phyloP scores from a whole-genome alignment of 805 yeast species.

The Clavispora fructus region DNA sequence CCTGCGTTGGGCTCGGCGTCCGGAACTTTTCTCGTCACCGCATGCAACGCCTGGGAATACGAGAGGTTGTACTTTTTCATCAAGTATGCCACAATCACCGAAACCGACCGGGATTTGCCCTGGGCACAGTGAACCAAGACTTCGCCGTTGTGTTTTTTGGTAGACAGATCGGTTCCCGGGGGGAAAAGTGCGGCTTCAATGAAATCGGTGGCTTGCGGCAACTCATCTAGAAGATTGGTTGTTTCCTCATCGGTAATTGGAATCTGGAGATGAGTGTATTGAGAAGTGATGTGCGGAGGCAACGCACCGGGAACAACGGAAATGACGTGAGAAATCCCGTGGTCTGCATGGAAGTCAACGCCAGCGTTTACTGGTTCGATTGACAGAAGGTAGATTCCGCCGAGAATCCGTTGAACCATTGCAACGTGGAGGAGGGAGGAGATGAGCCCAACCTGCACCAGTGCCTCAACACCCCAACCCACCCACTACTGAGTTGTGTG shows the following conservation, averaged over 20 bases:
- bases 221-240: constrained; percentile 57
- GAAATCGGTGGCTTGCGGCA: constrained; percentile 59
- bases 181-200: constrained; percentile 58
- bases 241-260: constrained; percentile 68
- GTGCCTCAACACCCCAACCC: background rate
- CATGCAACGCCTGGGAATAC: constrained; percentile 62
- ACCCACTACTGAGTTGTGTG: background rate
- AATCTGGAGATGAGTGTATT: constrained; percentile 53
- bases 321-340: constrained; percentile 65
- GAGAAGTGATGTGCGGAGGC: constrained; percentile 43
- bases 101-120: constrained; percentile 46
- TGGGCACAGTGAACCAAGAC: constrained; percentile 50
- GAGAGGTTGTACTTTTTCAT: constrained; percentile 52
- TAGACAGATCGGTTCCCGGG: constrained; percentile 10
- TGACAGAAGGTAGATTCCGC: constrained; percentile 73
- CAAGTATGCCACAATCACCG: constrained; percentile 42
- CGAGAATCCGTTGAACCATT: constrained; percentile 54
- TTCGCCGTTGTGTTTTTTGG: constrained; percentile 32
- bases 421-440: background rate
- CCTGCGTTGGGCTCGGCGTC: constrained; percentile 67
- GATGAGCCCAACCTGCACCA: background rate
- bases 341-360: constrained; percentile 44
- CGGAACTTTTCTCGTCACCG: constrained; percentile 61
- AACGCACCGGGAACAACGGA: constrained; percentile 64
- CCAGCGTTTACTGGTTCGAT: constrained; percentile 50